Evolutionary conservation across 1,139 yeast species (phyloP).

Genomic region (Kodamaea arcana): DNA sequence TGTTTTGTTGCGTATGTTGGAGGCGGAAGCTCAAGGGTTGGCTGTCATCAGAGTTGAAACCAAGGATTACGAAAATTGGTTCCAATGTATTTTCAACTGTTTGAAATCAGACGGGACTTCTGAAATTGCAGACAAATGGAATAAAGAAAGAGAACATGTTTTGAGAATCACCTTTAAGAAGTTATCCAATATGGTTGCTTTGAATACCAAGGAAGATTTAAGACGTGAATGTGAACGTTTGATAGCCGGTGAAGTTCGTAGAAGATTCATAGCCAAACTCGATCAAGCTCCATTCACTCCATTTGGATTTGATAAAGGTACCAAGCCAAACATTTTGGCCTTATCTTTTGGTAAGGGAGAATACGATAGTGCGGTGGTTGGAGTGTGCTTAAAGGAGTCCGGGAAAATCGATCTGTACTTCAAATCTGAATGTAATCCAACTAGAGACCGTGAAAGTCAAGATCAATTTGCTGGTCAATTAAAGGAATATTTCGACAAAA

Average conservation of each 20-base stretch:
- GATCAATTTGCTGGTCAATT: slow-evolving; percentile 54
- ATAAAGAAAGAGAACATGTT: slow-evolving; percentile 64
- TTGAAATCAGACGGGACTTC: slow-evolving; percentile 81
- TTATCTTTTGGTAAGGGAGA: slow-evolving; percentile 85
- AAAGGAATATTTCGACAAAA: slow-evolving; percentile 39
- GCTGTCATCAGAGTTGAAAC: slow-evolving; percentile 46
- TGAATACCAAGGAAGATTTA: slow-evolving; percentile 79
- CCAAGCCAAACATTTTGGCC: slow-evolving; percentile 79
- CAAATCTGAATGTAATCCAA: slow-evolving; percentile 76
- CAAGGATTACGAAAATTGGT: slow-evolving; percentile 41
- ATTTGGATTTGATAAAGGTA: slow-evolving; percentile 69
- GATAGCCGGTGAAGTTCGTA: slow-evolving; percentile 67
- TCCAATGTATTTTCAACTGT: slow-evolving; percentile 49
- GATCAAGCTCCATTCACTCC: slow-evolving; percentile 96
- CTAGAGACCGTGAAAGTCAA: slow-evolving; percentile 48
- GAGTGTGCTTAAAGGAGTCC: slow-evolving; percentile 70
- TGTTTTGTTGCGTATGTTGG: slow-evolving; percentile 79
- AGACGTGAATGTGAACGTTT: slow-evolving; percentile 73
- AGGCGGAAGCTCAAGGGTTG: slow-evolving; percentile 73
- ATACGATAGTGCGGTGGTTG: slow-evolving; percentile 81
- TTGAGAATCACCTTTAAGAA: slow-evolving; percentile 65
- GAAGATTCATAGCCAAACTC: slow-evolving; percentile 60
- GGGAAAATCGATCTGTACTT: slow-evolving; percentile 75
- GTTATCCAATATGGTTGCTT: slow-evolving; percentile 62
- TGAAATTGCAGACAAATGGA: slow-evolving; percentile 80